phyloP scores from a whole-genome alignment of 768 basidiomycete species.

The Lyophyllum decastes region DNA sequence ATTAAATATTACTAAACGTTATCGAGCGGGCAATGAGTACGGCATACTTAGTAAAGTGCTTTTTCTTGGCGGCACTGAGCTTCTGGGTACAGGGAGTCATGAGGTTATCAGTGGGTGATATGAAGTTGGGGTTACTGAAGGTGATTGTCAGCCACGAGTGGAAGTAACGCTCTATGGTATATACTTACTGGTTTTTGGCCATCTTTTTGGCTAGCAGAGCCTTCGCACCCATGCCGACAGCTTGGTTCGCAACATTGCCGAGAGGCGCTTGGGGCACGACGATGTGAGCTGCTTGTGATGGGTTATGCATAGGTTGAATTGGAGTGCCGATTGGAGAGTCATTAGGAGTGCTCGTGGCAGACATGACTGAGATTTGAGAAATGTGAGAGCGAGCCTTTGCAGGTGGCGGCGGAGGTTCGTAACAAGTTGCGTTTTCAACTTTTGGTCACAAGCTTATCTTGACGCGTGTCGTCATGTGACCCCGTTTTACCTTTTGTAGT shows the following conservation, averaged over 20 bases:
- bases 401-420: background rate
- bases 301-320: constrained; percentile 86
- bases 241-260: constrained; percentile 62
- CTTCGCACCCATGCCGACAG: constrained; percentile 81
- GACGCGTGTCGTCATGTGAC: constrained; percentile 18
- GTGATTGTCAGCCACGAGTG: constrained; percentile 13
- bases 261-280: constrained; percentile 80
- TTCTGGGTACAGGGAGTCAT: constrained; percentile 95
- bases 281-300: constrained; percentile 75
- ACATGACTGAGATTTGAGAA: constrained; percentile 31
- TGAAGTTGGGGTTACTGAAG: constrained; percentile 77
- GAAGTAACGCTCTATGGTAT: constrained; percentile 1
- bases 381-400: background rate
- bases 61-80: constrained; percentile 87
- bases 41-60: constrained; percentile 86
- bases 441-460: constrained; percentile 1
- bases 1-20: constrained; percentile 9
- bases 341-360: constrained; percentile 61
- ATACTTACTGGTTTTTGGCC: constrained; percentile 81
- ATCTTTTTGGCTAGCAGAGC: constrained; percentile 93
- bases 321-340: constrained; percentile 64
- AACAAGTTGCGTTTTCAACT: constrained; percentile 3
- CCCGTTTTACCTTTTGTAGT: constrained; percentile 6
- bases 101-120: constrained; percentile 95
- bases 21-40: background rate